Base-by-base conservation (phyloP, 495 filamentous ascomycete species). In the Rusavskia elegans region DNA sequence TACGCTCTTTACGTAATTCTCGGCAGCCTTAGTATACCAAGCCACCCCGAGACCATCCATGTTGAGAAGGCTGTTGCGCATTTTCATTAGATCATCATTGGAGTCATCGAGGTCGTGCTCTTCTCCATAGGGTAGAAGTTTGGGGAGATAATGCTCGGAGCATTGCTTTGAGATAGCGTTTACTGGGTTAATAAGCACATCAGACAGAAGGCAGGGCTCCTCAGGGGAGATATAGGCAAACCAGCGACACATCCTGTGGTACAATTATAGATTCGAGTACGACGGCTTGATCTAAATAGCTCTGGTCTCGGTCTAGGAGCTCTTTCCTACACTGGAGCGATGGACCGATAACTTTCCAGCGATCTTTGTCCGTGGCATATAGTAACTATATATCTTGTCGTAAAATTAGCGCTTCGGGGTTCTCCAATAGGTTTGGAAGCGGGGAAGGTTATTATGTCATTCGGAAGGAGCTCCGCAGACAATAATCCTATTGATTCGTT, bases 11-110 rank as follows among this genome's bases (percentile, higher is more conserved):
- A 63, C 51, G 55, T 68, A 66, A 27, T 59, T 53, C 7, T 59
- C 46, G 21, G 65, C 57, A 17, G 64, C 57, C 20, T 50, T 40
- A 4, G 67, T 68, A 51, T 70, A 71, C 67, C 68, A 71, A n/a
- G 66, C 67, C 7, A 69, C 25, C 20, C 57, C 49, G 5, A 58
- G 45, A 48, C 55, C 57, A 27, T 59, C 45, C 45, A 55, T 53
- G 30, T 57, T 59, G 21, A 55, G 53, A n/a, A 59, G 53, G 21
- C 63, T 63, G 57, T 75, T 75, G 41, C 71, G 68, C 39, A 52
- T 52, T 10, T 52, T 44, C n/a, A 54, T 25, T 6, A 41, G 5
- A 37, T 30, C 8, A 14, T 40, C 40, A 1, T 50, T 53, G 50
- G 29, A 49, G 45, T 63, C 60, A 1, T 58, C 59, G 46, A 63